Evolutionary conservation across 164 flowering plant species (phyloP).

Genomic region (Chimonanthus salicifolius): DNA sequence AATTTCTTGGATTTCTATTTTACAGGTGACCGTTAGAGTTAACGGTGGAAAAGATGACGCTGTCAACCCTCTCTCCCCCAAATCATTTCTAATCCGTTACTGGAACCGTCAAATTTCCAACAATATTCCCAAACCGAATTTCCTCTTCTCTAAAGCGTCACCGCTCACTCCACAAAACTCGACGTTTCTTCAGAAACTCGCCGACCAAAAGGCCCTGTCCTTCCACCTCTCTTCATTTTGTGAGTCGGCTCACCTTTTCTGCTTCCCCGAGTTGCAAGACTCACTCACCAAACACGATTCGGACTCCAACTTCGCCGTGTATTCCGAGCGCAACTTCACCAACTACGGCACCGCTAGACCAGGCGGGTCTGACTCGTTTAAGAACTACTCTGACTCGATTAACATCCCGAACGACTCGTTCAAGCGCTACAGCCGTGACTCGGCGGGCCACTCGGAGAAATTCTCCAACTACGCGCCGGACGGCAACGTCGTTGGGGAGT

Average conservation of each 20-base stretch:
- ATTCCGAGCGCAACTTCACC: constrained; percentile 57
- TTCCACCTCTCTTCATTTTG: constrained; percentile 56
- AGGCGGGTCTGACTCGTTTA: constrained; percentile 61
- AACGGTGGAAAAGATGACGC: constrained; percentile 3
- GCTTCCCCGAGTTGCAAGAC: constrained; percentile 55
- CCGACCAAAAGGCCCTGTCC: constrained; percentile 41
- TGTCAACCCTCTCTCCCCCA: constrained; percentile 73
- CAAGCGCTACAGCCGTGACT: constrained; percentile 47
- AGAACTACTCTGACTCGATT: constrained; percentile 59
- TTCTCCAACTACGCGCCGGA: constrained; percentile 55
- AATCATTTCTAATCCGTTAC: constrained; percentile 57
- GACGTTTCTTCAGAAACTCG: constrained; percentile 52
- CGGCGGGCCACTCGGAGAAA: constrained; percentile 46
- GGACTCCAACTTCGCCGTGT: constrained; percentile 36
- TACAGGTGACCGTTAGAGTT: not conserved
- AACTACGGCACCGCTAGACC: constrained; percentile 50
- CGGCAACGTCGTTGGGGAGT: constrained; percentile 49
- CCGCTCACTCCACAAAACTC: constrained; percentile 52
- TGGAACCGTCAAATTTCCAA: constrained; percentile 66
- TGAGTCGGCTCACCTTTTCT: constrained; percentile 61
- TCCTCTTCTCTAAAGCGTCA: constrained; percentile 65
- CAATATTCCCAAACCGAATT: constrained; percentile 38
- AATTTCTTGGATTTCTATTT: not conserved
- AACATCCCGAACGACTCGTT: constrained; percentile 46
- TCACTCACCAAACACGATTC: constrained; percentile 41